These are phyloP conservation scores for Parachlorella kessleri DNA, from an alignment of 139 green algal genomes.

Conservation along the genomic window DNA sequence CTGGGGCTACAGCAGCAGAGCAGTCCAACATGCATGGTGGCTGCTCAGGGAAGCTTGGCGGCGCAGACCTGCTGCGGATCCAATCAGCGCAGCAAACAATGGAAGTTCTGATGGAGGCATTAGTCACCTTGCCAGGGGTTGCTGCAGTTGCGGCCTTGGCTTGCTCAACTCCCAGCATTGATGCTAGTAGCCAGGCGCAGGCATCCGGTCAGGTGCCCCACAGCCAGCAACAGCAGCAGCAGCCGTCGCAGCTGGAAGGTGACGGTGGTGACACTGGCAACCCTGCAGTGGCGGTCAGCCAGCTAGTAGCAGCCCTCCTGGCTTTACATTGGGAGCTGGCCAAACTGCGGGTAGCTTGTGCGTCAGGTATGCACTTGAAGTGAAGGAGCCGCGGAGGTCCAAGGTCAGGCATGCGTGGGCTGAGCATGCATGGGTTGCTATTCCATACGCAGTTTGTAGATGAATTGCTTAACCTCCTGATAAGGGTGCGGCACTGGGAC, in stretches of 20 bases:
- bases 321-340: slow-evolving; percentile 15
- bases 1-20: neutral
- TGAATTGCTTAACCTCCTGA: too few relatives aligned
- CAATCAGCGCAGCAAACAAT: neutral
- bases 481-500: too few relatives aligned
- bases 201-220: neutral
- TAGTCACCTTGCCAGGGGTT: neutral
- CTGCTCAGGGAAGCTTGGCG: neutral
- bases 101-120: neutral
- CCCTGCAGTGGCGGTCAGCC: neutral
- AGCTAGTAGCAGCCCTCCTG: slow-evolving; percentile 4
- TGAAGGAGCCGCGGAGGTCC: too few relatives aligned
- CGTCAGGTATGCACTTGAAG: neutral
- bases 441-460: too few relatives aligned
- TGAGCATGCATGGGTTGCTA: too few relatives aligned
- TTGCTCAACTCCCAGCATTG: neutral
- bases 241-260: neutral
- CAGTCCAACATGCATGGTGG: neutral
- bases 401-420: too few relatives aligned
- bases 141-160: neutral
- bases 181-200: neutral
- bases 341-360: neutral
- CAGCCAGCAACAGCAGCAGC: neutral
- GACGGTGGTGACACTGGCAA: neutral
- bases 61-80: neutral